Conservation (phyloP, 2,329 filamentous ascomycete genomes). For the Stachybotrys elegans region DNA sequence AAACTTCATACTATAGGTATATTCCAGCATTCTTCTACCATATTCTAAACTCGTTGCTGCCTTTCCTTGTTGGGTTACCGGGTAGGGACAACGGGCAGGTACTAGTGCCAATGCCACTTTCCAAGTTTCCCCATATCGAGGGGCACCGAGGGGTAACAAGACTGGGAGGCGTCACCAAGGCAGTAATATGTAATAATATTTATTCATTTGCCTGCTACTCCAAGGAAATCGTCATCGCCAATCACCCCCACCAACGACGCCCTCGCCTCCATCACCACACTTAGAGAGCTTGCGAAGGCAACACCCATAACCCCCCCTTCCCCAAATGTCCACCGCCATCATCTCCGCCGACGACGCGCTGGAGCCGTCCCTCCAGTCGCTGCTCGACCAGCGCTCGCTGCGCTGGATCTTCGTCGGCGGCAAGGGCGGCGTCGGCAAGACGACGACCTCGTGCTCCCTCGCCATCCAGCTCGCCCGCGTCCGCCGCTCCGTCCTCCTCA, state of each 20-base stretch:
- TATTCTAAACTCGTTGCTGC: too few relatives aligned
- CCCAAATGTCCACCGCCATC: slow-evolving; percentile 34
- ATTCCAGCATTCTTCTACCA: too few relatives aligned
- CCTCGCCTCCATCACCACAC: neutral
- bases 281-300: neutral
- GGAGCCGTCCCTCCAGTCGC: slow-evolving; percentile 88
- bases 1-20: too few relatives aligned
- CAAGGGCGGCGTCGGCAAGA: slow-evolving; percentile 98
- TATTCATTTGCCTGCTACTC: neutral
- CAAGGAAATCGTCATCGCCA: neutral
- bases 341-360: slow-evolving; percentile 62
- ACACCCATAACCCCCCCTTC: too few relatives aligned
- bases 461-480: slow-evolving; percentile 95
- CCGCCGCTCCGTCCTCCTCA: slow-evolving; percentile 92
- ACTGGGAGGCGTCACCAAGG: too few relatives aligned
- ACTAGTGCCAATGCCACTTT: too few relatives aligned
- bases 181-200: too few relatives aligned
- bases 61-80: too few relatives aligned
- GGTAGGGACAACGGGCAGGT: too few relatives aligned
- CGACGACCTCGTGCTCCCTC: slow-evolving; percentile 97
- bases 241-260: neutral
- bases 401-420: slow-evolving; percentile 99
- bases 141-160: too few relatives aligned
- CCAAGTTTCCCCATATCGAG: too few relatives aligned
- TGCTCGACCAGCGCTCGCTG: slow-evolving; percentile 90